These are phyloP conservation scores for Chionographis japonica DNA, from an alignment of 106 monocot genomes.

Conservation along the genomic window DNA sequence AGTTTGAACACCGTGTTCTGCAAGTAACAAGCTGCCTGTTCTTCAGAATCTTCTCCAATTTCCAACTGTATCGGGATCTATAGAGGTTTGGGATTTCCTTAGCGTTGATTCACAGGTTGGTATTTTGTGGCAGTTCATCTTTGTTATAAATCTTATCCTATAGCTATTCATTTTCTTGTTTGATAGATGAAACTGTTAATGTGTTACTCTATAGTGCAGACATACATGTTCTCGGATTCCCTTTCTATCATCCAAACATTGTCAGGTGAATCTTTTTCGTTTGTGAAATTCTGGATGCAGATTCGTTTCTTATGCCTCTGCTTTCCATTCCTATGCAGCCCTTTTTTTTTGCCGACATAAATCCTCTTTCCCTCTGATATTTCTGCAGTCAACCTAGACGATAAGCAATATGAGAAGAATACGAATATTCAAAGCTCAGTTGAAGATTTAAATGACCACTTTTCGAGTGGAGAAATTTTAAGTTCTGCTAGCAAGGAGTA, in stretches of 20 bases:
- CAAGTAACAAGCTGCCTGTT: constrained; percentile 1
- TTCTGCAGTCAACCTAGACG: constrained; percentile 52
- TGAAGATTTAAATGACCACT: constrained; percentile 29
- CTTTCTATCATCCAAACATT: constrained; percentile 86
- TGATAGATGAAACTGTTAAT: not conserved
- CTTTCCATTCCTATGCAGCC: not conserved
- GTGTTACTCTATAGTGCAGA: constrained; percentile 51
- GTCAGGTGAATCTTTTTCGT: constrained; percentile 56
- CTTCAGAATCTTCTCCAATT: constrained; percentile 91
- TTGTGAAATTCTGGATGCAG: constrained; percentile 5
- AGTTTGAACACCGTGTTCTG: no score
- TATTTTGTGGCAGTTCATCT: not conserved
- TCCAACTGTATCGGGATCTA: constrained; percentile 81
- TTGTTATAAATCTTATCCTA: not conserved
- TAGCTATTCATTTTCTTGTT: not conserved
- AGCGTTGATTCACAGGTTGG: constrained; percentile 99
- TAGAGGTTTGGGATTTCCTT: constrained; percentile 99
- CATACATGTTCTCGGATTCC: constrained; percentile 83
- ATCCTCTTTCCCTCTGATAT: not conserved
- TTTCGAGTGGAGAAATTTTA: constrained; percentile 9
- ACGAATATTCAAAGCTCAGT: constrained; percentile 19
- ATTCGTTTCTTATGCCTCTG: not conserved
- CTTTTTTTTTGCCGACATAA: no score
- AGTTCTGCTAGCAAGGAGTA: constrained; percentile 13
- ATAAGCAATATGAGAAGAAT: constrained; percentile 45